These are phyloP conservation scores for Arthrinium phaeospermum DNA, from an alignment of 2,329 filamentous ascomycete species.

Conservation along the genomic window DNA sequence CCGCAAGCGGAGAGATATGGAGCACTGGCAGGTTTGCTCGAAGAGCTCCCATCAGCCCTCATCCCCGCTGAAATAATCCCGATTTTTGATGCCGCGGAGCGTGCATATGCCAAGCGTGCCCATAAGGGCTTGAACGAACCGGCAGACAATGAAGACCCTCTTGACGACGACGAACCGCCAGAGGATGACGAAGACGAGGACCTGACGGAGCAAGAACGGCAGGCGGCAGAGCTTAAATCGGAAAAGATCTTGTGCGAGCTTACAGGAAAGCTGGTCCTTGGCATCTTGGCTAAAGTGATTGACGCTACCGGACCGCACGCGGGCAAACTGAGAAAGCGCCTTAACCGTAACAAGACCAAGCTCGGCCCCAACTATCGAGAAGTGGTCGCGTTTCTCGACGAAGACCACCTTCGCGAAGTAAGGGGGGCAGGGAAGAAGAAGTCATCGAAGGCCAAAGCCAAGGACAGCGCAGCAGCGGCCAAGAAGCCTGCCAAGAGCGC, in stretches of 20 bases:
- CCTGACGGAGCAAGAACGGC: slow-evolving; percentile 61
- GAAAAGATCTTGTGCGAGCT: slow-evolving; percentile 88
- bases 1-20: slow-evolving; percentile 53
- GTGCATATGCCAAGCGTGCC: slow-evolving; percentile 74
- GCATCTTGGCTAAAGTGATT: slow-evolving; percentile 75
- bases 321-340: slow-evolving; percentile 70
- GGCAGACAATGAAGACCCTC: slow-evolving; percentile 74
- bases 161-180: slow-evolving; percentile 67
- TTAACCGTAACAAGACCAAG: slow-evolving; percentile 79
- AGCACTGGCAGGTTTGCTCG: slow-evolving; percentile 67
- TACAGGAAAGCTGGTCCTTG: slow-evolving; percentile 82
- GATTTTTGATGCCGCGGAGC: slow-evolving; percentile 80
- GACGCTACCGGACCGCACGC: slow-evolving; percentile 66
- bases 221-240: slow-evolving; percentile 72
- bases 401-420: slow-evolving; percentile 60
- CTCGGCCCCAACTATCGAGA: slow-evolving; percentile 88
- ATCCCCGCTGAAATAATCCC: slow-evolving; percentile 71
- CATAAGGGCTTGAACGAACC: slow-evolving; percentile 67
- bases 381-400: slow-evolving; percentile 80
- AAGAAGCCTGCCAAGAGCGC: slow-evolving; percentile 47
- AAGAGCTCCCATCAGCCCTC: slow-evolving; percentile 68
- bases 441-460: slow-evolving; percentile 49
- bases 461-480: slow-evolving; percentile 45
- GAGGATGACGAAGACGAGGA: slow-evolving; percentile 63
- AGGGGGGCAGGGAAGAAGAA: slow-evolving; percentile 48